These are phyloP conservation scores for Dendryphion nanum DNA, from an alignment of 2,329 filamentous ascomycete genomes.

Conservation along the genomic window DNA sequence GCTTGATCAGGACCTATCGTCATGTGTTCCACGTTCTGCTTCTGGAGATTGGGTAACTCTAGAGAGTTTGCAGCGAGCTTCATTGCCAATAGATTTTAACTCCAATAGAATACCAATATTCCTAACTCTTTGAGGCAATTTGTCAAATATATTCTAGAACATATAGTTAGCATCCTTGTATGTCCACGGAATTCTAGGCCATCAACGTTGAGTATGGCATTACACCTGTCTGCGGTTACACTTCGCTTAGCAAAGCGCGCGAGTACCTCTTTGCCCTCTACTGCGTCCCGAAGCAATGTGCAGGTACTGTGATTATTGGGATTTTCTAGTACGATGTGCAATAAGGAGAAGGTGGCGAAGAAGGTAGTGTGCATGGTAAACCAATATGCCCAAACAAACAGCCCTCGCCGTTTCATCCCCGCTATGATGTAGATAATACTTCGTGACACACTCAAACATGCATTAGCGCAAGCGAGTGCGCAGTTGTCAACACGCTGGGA, in stretches of 20 bases:
- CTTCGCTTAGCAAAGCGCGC: constrained; percentile 77
- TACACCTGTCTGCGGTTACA: constrained; percentile 85
- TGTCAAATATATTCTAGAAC: constrained; percentile 73
- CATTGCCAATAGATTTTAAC: constrained; percentile 40
- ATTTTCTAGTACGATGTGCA: constrained; percentile 80
- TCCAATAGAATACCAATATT: constrained; percentile 24
- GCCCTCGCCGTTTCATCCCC: constrained; percentile 71
- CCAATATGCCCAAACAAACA: constrained; percentile 82
- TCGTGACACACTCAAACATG: constrained; percentile 63
- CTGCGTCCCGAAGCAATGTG: constrained; percentile 81
- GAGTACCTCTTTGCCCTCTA: constrained; percentile 80
- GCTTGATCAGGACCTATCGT: no score
- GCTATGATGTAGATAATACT: constrained; percentile 79
- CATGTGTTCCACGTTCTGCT: no score
- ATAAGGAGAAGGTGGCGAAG: constrained; percentile 74
- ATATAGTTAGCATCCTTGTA: constrained; percentile 14
- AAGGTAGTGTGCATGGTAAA: constrained; percentile 86
- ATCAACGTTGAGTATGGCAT: constrained; percentile 70
- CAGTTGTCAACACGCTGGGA: constrained; percentile 65
- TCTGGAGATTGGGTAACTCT: constrained; percentile 22
- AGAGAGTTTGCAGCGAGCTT: constrained; percentile 32
- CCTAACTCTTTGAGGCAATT: constrained; percentile 72
- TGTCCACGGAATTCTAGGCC: background rate
- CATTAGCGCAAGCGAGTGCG: constrained; percentile 72
- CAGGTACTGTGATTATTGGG: constrained; percentile 70